phyloP scores from a whole-genome alignment of 179 eudicot species.

The Dionaea muscipula region DNA sequence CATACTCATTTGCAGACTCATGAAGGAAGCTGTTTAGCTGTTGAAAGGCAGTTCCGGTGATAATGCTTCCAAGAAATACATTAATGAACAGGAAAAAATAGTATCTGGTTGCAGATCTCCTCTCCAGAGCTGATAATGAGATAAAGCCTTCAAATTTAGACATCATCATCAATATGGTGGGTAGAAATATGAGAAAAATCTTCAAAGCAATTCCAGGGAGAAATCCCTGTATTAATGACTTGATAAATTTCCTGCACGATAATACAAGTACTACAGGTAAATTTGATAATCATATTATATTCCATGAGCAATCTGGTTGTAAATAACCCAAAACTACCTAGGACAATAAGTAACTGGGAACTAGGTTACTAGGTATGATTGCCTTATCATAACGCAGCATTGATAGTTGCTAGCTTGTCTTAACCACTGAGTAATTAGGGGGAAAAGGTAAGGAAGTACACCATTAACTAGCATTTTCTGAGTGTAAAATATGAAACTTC shows the following conservation, averaged over 20 bases:
- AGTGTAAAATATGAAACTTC: background rate
- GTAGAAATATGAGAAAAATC: slow-evolving; percentile 17
- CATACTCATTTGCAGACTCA: slow-evolving; percentile 21
- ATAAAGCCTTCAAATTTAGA: slow-evolving; percentile 19
- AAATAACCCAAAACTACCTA: background rate
- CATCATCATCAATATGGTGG: slow-evolving; percentile 19
- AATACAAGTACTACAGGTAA: too few species aligned
- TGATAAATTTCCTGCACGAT: background rate
- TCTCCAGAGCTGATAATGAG: slow-evolving; percentile 18
- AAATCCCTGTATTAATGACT: slow-evolving; percentile 17
- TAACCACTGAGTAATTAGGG: too few species aligned
- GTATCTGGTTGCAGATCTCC: slow-evolving; percentile 18
- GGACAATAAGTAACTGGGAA: too few species aligned
- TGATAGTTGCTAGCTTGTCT: too few species aligned
- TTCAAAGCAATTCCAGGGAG: slow-evolving; percentile 24
- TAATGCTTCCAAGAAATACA: slow-evolving; percentile 24
- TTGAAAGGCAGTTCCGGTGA: slow-evolving; percentile 24
- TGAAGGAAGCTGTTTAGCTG: slow-evolving; percentile 18
- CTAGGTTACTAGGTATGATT: too few species aligned
- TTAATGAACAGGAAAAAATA: slow-evolving; percentile 19
- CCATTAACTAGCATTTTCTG: too few species aligned
- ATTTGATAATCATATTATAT: background rate
- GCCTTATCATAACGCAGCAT: too few species aligned
- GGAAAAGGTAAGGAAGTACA: background rate
- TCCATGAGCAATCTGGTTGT: too few species aligned